Percentiles rank a stretch among this genome's conserved stretches.
Conservation (phyloP, 2,329 filamentous ascomycete genomes). For the Trichoderma guizhouense region DNA sequence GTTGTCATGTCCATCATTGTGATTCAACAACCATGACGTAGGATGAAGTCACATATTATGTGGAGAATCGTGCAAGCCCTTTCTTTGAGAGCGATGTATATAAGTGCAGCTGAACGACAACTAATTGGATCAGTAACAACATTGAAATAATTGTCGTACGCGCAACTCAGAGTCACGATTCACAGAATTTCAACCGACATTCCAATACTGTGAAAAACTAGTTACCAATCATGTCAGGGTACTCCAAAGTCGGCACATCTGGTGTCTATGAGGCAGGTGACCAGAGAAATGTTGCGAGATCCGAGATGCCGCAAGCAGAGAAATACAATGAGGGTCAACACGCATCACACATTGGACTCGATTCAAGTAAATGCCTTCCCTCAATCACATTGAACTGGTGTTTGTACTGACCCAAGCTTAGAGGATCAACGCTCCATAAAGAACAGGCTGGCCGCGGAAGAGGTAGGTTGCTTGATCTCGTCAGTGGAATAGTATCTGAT, state of each 20-base stretch:
- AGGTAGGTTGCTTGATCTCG: slow-evolving; percentile 39
- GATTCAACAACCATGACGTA: slow-evolving; percentile 12
- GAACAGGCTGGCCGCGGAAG: slow-evolving; percentile 66
- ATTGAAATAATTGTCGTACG: neutral
- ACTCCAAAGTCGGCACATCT: slow-evolving; percentile 64
- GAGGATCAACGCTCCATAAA: slow-evolving; percentile 70
- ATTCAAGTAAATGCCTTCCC: slow-evolving; percentile 60
- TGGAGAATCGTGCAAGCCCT: neutral
- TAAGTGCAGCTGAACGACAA: neutral
- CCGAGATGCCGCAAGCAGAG: slow-evolving; percentile 47
- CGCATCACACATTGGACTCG: slow-evolving; percentile 64
- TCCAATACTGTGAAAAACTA: neutral
- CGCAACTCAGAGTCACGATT: neutral
- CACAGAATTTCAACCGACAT: neutral
- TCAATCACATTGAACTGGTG: too few species aligned
- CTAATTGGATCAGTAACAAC: neutral
- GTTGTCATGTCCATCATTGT: neutral
- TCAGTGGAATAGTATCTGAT: slow-evolving; percentile 12
- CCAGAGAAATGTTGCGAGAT: slow-evolving; percentile 62
- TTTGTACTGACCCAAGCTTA: slow-evolving; percentile 30
- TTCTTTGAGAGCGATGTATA: neutral
- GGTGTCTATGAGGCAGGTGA: slow-evolving; percentile 73
- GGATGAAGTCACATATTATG: slow-evolving; percentile 9
- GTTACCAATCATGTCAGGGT: slow-evolving; percentile 33
- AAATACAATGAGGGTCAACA: slow-evolving; percentile 70